These are phyloP conservation scores for Parmelia sp. DNA, from an alignment of 495 filamentous ascomycete genomes.

Conservation along the genomic window DNA sequence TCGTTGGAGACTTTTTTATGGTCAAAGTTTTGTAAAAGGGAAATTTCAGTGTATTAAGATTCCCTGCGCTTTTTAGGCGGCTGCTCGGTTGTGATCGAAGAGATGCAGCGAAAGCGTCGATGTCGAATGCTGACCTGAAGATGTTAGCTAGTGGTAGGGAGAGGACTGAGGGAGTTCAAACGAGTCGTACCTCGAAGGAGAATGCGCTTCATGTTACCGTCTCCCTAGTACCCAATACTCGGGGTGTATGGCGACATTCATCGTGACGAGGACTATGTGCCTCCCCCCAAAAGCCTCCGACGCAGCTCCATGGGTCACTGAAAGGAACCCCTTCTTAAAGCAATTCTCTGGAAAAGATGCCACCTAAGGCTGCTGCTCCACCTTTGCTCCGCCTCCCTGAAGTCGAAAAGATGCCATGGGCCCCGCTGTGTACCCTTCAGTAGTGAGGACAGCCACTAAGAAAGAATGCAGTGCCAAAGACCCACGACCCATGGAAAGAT, in stretches of 20 bases:
- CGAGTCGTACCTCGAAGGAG: background rate
- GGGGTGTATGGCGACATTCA: background rate
- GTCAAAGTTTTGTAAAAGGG: background rate
- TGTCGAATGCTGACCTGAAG: background rate
- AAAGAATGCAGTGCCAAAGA: background rate
- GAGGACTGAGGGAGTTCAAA: background rate
- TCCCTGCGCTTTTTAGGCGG: background rate
- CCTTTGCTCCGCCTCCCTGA: background rate
- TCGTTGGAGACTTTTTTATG: background rate
- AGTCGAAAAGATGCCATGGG: background rate
- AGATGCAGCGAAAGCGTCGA: background rate
- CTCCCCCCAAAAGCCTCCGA: background rate
- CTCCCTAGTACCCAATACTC: background rate
- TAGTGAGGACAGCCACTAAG: background rate
- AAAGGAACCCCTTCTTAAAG: background rate
- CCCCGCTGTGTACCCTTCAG: background rate
- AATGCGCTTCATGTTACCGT: background rate
- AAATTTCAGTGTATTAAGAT: background rate
- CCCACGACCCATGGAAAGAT: background rate
- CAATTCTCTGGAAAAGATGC: background rate
- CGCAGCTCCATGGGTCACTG: background rate
- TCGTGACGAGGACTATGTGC: too few relatives aligned
- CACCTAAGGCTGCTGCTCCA: background rate
- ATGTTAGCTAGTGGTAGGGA: background rate
- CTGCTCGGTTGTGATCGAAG: background rate